These are phyloP conservation scores for Cordyceps fumosorosea DNA, from an alignment of 2,329 filamentous ascomycete genomes.

Conservation along the genomic window DNA sequence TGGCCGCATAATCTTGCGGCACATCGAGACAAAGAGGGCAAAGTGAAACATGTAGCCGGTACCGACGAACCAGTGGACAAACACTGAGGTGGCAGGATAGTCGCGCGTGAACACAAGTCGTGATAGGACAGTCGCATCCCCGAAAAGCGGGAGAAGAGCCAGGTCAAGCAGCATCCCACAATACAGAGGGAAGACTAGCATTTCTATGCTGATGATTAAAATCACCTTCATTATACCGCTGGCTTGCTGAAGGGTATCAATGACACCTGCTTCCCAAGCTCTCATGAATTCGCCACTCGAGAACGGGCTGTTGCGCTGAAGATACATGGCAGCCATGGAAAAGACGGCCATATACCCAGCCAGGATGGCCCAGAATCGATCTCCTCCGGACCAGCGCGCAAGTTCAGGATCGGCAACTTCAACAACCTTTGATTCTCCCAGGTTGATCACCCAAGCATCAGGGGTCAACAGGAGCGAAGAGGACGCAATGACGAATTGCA, in stretches of 20 bases:
- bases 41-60: constrained; percentile 99
- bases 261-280: constrained; percentile 67
- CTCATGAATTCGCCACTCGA: constrained; percentile 49
- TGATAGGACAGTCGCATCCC: constrained; percentile 68
- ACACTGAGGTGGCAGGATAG: constrained; percentile 83
- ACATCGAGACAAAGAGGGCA: constrained; percentile 97
- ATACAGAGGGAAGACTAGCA: constrained; percentile 94
- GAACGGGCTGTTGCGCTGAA: constrained; percentile 66
- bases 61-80: constrained; percentile 97
- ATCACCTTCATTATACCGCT: constrained; percentile 98
- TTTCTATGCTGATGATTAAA: constrained; percentile 96
- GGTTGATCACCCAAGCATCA: constrained; percentile 51
- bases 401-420: constrained; percentile 47
- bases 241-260: constrained; percentile 83
- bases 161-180: constrained; percentile 86
- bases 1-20: constrained; percentile 90
- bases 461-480: constrained; percentile 36
- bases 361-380: constrained; percentile 65
- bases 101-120: constrained; percentile 70
- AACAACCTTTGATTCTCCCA: constrained; percentile 37
- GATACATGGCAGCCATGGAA: constrained; percentile 68
- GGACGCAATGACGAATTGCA: constrained; percentile 5
- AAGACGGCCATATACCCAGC: constrained; percentile 77
- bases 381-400: constrained; percentile 60
- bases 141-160: constrained; percentile 84